These are phyloP conservation scores for Chlamydomonas eustigma DNA, from an alignment of 139 green algal species.

Conservation along the genomic window DNA sequence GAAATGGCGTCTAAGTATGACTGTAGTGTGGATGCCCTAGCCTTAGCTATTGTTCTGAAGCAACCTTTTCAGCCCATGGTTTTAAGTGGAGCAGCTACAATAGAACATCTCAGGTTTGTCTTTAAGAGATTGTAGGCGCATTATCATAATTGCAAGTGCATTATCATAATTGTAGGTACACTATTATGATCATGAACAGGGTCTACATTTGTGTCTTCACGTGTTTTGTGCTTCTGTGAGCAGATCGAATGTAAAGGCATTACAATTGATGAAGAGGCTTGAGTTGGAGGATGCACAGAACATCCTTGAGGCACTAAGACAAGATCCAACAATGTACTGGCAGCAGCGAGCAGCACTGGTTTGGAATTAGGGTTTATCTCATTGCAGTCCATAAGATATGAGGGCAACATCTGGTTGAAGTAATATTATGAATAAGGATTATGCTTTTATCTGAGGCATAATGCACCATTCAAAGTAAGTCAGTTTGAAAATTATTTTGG, in stretches of 20 bases:
- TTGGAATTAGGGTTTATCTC: constrained; percentile 10
- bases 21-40: constrained; percentile 32
- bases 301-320: neutral
- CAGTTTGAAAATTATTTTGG: too few relatives aligned
- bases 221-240: neutral
- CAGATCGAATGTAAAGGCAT: neutral
- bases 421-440: too few relatives aligned
- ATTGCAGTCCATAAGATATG: neutral
- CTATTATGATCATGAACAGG: neutral
- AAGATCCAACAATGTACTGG: constrained; percentile 1
- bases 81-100: constrained; percentile 35
- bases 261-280: neutral
- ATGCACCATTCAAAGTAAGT: too few relatives aligned
- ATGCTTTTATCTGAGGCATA: too few relatives aligned
- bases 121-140: too few relatives aligned
- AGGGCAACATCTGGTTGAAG: too few relatives aligned
- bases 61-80: constrained; percentile 50
- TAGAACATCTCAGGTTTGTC: constrained; percentile 18
- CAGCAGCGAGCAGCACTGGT: neutral
- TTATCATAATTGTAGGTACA: neutral
- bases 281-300: neutral
- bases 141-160: neutral
- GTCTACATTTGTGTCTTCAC: neutral
- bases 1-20: neutral
- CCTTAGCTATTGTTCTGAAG: constrained; percentile 29